phyloP scores from a whole-genome alignment of 164 flowering plant species.

The Nelumbo lutea region DNA sequence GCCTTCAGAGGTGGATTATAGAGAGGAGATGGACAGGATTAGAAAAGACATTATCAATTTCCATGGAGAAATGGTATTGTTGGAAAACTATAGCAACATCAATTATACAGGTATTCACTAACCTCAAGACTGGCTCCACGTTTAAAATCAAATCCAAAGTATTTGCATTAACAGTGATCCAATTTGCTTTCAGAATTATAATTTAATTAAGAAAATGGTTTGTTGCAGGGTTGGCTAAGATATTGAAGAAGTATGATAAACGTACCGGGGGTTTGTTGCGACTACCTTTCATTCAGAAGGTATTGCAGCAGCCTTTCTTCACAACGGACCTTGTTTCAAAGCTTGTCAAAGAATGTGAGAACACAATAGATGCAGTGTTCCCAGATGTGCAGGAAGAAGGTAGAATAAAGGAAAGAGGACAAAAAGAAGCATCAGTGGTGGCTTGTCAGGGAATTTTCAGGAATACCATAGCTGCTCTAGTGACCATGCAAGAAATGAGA shows the following conservation, averaged over 20 bases:
- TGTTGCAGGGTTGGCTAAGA: conserved; percentile 71
- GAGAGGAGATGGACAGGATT: conserved; percentile 51
- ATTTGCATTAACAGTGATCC: not conserved
- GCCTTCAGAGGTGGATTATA: conserved; percentile 35
- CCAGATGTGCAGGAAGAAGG: conserved; percentile 21
- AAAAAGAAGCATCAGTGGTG: conserved; percentile 19
- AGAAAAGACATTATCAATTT: conserved; percentile 73
- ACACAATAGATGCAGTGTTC: conserved; percentile 51
- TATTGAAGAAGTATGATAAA: conserved; percentile 89
- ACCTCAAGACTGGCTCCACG: not conserved
- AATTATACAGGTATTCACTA: conserved; percentile 66
- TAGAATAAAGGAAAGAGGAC: conserved; percentile 1
- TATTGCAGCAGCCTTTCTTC: conserved; percentile 72
- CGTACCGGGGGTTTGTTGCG: conserved; percentile 66
- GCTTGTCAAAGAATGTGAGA: conserved; percentile 74
- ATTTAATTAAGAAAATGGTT: not conserved
- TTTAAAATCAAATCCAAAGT: not conserved
- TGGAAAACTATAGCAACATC: conserved; percentile 71
- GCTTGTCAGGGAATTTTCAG: conserved; percentile 53
- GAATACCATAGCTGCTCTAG: conserved; percentile 67
- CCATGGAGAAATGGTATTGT: conserved; percentile 90
- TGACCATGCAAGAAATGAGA: conserved; percentile 71
- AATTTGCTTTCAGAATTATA: not conserved
- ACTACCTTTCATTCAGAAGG: conserved; percentile 63
- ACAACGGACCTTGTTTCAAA: conserved; percentile 62